These are phyloP conservation scores for Nemania diffusa DNA, from an alignment of 2,329 filamentous ascomycete genomes.

Conservation along the genomic window DNA sequence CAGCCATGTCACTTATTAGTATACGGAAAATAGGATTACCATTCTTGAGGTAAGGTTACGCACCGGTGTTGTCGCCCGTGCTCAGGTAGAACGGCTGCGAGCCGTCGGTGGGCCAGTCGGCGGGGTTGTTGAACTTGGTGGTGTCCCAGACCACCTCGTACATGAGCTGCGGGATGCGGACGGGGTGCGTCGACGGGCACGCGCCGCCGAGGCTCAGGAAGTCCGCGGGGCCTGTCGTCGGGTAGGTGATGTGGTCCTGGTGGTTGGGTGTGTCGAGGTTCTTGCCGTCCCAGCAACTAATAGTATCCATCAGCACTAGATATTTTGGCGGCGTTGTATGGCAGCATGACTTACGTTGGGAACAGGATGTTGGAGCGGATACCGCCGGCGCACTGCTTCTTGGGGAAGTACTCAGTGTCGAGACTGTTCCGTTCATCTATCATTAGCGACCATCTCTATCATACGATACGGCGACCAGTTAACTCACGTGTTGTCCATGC, in stretches of 20 bases:
- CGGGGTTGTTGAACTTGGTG: constrained; percentile 52
- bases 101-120: constrained; percentile 53
- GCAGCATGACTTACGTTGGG: constrained; percentile 61
- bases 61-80: constrained; percentile 52
- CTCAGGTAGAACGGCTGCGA: constrained; percentile 52
- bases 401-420: constrained; percentile 54
- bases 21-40: constrained; percentile 33
- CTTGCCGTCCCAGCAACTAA: constrained; percentile 63
- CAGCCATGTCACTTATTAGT: no score
- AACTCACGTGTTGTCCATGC: constrained; percentile 53
- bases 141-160: constrained; percentile 61
- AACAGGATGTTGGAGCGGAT: constrained; percentile 60
- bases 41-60: no score
- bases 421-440: constrained; percentile 42
- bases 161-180: constrained; percentile 59
- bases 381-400: constrained; percentile 54
- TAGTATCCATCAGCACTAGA: constrained; percentile 52
- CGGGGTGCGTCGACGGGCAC: constrained; percentile 49
- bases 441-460: constrained; percentile 32
- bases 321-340: no score
- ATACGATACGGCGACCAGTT: not conserved
- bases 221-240: constrained; percentile 55
- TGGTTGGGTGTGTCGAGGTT: constrained; percentile 61
- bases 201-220: constrained; percentile 53
- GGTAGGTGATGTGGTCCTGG: constrained; percentile 63